A percentile compares a stretch with the other conserved stretches of the same genome.
These are phyloP conservation scores for Penicillium turbatum DNA, from an alignment of 495 filamentous ascomycete species.

Conservation along the genomic window DNA sequence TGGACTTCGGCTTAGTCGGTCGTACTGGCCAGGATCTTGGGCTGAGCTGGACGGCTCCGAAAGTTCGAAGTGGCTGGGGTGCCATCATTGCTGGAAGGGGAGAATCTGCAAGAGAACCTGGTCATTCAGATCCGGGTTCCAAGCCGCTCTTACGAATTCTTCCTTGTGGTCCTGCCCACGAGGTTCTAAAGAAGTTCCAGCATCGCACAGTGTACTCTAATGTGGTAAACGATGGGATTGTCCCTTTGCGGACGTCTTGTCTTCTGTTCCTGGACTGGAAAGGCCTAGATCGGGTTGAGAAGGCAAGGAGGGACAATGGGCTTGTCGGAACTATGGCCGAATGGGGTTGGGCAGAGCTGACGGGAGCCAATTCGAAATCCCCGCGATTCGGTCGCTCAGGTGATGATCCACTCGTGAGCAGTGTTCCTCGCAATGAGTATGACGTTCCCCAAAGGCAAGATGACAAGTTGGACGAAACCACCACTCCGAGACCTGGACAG, in stretches of 20 bases:
- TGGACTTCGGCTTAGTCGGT: constrained; percentile 93
- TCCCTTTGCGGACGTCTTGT: constrained; percentile 90
- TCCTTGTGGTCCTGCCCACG: constrained; percentile 88
- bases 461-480: neutral
- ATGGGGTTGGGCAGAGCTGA: constrained; percentile 94
- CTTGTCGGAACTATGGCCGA: constrained; percentile 86
- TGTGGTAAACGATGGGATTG: constrained; percentile 97
- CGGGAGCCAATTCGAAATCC: constrained; percentile 66
- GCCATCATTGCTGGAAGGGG: constrained; percentile 77
- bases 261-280: constrained; percentile 97
- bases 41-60: constrained; percentile 88
- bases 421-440: constrained; percentile 1
- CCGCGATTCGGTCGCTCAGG: constrained; percentile 34
- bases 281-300: constrained; percentile 87
- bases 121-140: constrained; percentile 65
- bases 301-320: constrained; percentile 86
- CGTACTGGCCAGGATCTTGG: constrained; percentile 93
- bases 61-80: constrained; percentile 79
- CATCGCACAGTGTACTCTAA: constrained; percentile 95
- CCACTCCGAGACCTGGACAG: constrained; percentile 21
- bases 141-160: constrained; percentile 90
- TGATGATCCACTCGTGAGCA: constrained; percentile 21
- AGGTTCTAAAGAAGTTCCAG: constrained; percentile 77
- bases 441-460: constrained; percentile 2
- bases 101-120: constrained; percentile 58